phyloP scores from a whole-genome alignment of 495 filamentous ascomycete genomes.

The Cercophora scortea region DNA sequence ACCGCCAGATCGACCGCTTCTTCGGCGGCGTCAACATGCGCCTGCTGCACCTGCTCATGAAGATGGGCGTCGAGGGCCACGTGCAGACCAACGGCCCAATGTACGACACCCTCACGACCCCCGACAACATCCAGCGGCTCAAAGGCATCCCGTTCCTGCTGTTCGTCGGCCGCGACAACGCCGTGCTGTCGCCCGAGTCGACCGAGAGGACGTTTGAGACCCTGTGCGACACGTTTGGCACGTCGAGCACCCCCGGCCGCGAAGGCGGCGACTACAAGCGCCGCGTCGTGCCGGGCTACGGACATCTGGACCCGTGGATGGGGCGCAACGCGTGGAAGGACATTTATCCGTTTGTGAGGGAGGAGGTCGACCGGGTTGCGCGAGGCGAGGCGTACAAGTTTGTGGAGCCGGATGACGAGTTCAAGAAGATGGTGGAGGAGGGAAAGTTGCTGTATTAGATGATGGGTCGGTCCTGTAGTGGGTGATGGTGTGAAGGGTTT shows the following conservation, averaged over 20 bases:
- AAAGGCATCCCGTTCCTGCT: slow-evolving; percentile 49
- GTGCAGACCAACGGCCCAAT: slow-evolving; percentile 44
- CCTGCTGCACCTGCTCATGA: slow-evolving; percentile 49
- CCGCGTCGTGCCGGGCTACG: slow-evolving; percentile 52
- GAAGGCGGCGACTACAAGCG: slow-evolving; percentile 40
- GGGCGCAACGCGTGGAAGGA: slow-evolving; percentile 54
- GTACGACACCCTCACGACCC: slow-evolving; percentile 38
- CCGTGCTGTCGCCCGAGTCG: slow-evolving; percentile 49
- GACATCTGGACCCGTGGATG: slow-evolving; percentile 63
- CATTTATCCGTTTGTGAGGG: slow-evolving; percentile 52
- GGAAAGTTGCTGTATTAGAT: slow-evolving; percentile 30
- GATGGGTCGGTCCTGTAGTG: too few species aligned
- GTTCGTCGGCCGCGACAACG: slow-evolving; percentile 52
- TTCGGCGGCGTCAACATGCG: slow-evolving; percentile 57
- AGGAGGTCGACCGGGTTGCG: slow-evolving; percentile 45
- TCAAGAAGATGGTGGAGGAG: slow-evolving; percentile 32
- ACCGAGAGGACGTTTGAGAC: slow-evolving; percentile 51
- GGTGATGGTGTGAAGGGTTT: too few species aligned
- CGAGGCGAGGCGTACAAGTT: slow-evolving; percentile 31
- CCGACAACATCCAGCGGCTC: slow-evolving; percentile 42
- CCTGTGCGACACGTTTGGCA: slow-evolving; percentile 46
- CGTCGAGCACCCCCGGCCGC: background rate
- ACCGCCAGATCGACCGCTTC: slow-evolving; percentile 53
- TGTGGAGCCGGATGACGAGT: slow-evolving; percentile 31
- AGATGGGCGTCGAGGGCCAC: slow-evolving; percentile 43